Conservation (phyloP, 1,139 yeast species). For the Lodderomyces metapsilosis region DNA sequence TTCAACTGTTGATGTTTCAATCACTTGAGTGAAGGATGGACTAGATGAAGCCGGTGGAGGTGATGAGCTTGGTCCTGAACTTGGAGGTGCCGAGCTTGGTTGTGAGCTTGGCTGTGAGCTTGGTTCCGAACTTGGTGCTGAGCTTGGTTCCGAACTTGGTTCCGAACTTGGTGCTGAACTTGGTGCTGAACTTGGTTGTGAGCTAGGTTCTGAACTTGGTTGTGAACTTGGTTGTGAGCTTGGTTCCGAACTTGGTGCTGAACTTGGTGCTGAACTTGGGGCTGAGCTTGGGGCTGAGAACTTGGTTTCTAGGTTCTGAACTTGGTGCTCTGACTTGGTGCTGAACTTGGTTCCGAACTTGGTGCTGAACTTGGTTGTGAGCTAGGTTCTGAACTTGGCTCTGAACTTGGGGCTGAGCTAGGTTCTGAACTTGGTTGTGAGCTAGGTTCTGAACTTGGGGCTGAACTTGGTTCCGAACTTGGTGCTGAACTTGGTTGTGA, state of each 20-base stretch:
- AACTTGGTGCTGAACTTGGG: conserved; percentile 1
- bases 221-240: background rate
- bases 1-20: conserved; percentile 7
- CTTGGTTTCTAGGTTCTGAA: too few species aligned
- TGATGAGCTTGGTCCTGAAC: conserved; percentile 1
- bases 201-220: background rate
- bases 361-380: too few species aligned
- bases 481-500: conserved; percentile 3
- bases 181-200: conserved; percentile 4
- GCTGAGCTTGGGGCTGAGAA: conserved; percentile 4
- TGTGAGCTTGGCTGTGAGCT: conserved; percentile 2
- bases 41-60: conserved; percentile 3
- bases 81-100: conserved; percentile 1
- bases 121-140: background rate
- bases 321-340: background rate
- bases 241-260: too few species aligned
- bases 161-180: too few species aligned
- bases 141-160: too few species aligned
- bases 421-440: background rate
- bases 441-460: too few species aligned
- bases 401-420: conserved; percentile 2
- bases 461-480: too few species aligned
- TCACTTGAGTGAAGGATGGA: background rate
- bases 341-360: background rate
- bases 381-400: conserved; percentile 4